Evolutionary conservation across 371 early-diverging fungal species (phyloP).

Genomic region (Conidiobolus incongruus): DNA sequence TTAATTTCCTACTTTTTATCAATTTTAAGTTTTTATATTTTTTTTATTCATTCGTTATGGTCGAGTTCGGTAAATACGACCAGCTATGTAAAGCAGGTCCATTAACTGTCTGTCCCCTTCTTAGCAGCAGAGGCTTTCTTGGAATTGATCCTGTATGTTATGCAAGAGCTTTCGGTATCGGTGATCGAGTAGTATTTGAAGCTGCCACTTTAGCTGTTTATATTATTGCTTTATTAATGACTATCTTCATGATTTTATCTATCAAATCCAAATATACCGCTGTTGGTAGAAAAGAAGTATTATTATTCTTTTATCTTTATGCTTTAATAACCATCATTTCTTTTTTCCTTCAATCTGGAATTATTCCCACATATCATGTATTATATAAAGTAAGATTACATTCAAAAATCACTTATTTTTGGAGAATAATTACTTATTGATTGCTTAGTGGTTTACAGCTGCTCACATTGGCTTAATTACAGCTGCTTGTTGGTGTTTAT

Average conservation of each 20-base stretch:
- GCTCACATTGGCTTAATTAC: constrained; percentile 57
- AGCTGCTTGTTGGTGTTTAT: constrained; percentile 71
- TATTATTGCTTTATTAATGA: constrained; percentile 82
- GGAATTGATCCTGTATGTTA: constrained; percentile 83
- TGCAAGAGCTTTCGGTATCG: constrained; percentile 71
- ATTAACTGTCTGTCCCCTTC: constrained; percentile 70
- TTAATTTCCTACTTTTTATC: no score
- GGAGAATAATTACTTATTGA: background rate
- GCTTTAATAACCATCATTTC: constrained; percentile 62
- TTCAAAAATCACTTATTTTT: background rate
- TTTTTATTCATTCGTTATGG: no score
- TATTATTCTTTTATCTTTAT: constrained; percentile 91
- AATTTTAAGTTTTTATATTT: no score
- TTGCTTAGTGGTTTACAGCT: constrained; percentile 58
- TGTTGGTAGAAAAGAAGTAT: constrained; percentile 94
- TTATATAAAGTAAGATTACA: constrained; percentile 52
- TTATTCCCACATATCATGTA: constrained; percentile 58
- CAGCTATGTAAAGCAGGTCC: constrained; percentile 63
- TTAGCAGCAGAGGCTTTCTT: constrained; percentile 25
- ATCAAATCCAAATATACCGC: constrained; percentile 93
- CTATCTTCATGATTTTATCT: constrained; percentile 90
- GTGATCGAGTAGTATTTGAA: constrained; percentile 64
- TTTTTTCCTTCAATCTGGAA: constrained; percentile 64
- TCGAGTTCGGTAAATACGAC: constrained; percentile 75
- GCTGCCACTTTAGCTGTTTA: constrained; percentile 74